Evolutionary conservation across 192 early-diverging fungal species (phyloP), one percentile per base, ranked within the genome.

Genomic region (Podila minutissima): DNA sequence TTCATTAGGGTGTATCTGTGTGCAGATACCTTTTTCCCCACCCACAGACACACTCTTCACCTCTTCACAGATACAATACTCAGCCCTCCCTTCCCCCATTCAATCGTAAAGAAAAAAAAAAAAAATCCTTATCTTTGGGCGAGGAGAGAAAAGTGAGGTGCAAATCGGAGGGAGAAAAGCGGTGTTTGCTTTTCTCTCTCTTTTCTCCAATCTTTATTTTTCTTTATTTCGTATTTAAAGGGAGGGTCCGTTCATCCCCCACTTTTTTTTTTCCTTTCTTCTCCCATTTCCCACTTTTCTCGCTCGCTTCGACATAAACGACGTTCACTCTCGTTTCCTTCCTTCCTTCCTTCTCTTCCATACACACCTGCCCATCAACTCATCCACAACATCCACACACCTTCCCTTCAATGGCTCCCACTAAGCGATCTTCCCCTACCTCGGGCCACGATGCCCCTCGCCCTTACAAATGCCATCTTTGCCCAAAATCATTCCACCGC

Each of bases 401-500:
- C 19, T 10, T n/a, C 4, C 53, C 11, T 33, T 57, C 29, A 33
- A 59, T 33, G 50, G 49, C 68, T 60, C 62, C 85, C 69, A 20
- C 50, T 68, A 65, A 88, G 84, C 72, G 83, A 74, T 12, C 72
- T 69, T 12, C 71, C 58, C 5, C 58, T 32, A 37, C 71, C 64
- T 69, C 78, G 74, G 75, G 72, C 24, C 85, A 85, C n/a, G 83
- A 88, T 50, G 88, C 87, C 64, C 88, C 85, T 46, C 89, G 92
- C 59, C 90, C 91, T 26, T 89, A 88, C 74, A 85, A 86, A 64
- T 88, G 85, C 67, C 83, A 88, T 51, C 85, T 87, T 78, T 95
- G 92, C 66, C 85, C 83, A 37, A 89, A 90, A 37, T 82, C 88
- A 55, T 97, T 97, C 83, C 90, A 92, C 67, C 91, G 96, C 24